Evolutionary conservation across 192 early-diverging fungal genomes (phyloP).

Genomic region (Coemansia sp.): DNA sequence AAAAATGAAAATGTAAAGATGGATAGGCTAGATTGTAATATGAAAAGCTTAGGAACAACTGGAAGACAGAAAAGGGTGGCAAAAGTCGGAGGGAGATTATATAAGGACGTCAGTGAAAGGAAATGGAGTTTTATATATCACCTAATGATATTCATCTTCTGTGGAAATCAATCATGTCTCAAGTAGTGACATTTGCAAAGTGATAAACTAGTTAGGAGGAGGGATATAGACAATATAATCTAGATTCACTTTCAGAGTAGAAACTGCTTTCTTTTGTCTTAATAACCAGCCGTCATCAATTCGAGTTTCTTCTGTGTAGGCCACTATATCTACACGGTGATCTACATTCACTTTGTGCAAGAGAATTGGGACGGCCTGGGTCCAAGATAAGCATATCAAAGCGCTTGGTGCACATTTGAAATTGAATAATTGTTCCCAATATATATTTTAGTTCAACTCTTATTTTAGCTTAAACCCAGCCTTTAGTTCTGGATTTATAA

Average conservation of each 20-base stretch:
- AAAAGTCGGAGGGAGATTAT: neutral
- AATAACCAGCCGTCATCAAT: too few relatives aligned
- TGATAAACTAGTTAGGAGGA: neutral
- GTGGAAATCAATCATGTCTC: neutral
- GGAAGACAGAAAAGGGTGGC: neutral
- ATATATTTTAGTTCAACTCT: neutral
- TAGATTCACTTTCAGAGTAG: too few relatives aligned
- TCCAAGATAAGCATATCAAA: too few relatives aligned
- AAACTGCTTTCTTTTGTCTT: neutral
- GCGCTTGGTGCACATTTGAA: too few relatives aligned
- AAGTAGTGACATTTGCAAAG: neutral
- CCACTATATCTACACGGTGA: too few relatives aligned
- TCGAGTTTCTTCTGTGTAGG: too few relatives aligned
- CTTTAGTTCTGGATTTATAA: neutral
- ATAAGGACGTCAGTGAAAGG: neutral
- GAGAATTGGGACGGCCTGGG: too few relatives aligned
- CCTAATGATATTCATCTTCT: neutral
- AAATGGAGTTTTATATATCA: neutral
- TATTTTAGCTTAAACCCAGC: neutral
- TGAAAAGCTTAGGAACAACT: neutral
- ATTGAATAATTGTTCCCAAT: neutral
- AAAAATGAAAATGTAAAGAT: neutral
- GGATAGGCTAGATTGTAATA: neutral
- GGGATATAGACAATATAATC: neutral
- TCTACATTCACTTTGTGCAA: too few relatives aligned